Base-by-base conservation (phyloP, 306 rosid species). In the Citrullus colocynthis region DNA sequence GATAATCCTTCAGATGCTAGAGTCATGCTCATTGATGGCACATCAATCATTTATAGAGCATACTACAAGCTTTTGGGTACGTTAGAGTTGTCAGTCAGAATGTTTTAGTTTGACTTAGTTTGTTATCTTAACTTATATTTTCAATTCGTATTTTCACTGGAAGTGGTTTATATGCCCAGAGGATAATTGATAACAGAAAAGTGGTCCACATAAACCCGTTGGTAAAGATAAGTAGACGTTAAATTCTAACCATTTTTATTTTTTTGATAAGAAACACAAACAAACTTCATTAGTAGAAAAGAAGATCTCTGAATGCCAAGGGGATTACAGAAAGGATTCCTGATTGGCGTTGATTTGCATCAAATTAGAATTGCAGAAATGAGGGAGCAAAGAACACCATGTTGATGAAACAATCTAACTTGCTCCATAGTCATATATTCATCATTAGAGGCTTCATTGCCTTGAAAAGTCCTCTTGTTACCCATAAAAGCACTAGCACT, bases 21-120 rank as follows among this genome's bases (percentile, higher is more conserved):
- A 88, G 93, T 90, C 4, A 94, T 94, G 98, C 93, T 94, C 42
- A 84, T 92, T 56, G 98, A 94, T 78, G 98, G 98, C 75, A 87
- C 97, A 3, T 89, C 98, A 13, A 76, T 94, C 59, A 90, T 94
- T 78, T 89, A 92, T 72, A 82, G 98, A 77, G 89, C 98, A 1
- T 94, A 94, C 86, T 92, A 85, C 90, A 95, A 90, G 85, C 96
- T 95, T 80, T 83, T 95, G 82, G 98, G 98, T 88, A 79, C 51
- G 83, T 37, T 48, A 12, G 49, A 45, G 4, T 16, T 48, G 41
- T 71, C 39, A 71, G 12, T 69, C 13, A 48, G 58, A 72, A 49
- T 51, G 60, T 15, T 67, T 58, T 32, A 45, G 2, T 55, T 17
- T 56, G 7, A 20, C 49, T 48, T 6, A 4, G 60, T 66, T 76